These are phyloP conservation scores for Aureobasidium sp. DNA, from an alignment of 2,329 filamentous ascomycete genomes.

Conservation along the genomic window DNA sequence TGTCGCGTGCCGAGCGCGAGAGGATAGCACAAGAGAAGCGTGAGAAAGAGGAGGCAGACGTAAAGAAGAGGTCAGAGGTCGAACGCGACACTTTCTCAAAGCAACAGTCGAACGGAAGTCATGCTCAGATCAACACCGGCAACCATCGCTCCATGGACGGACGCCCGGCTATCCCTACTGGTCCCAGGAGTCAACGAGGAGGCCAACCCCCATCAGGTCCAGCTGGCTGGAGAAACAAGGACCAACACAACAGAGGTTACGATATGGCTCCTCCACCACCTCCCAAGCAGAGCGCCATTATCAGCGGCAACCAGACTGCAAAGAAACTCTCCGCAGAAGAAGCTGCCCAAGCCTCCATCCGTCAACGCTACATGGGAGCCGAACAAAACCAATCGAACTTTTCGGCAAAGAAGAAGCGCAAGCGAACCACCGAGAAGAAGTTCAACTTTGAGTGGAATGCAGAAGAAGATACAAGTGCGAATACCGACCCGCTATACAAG, in stretches of 20 bases:
- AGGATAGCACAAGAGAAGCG: slow-evolving; percentile 70
- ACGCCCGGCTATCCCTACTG: slow-evolving; percentile 52
- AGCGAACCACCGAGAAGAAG: slow-evolving; percentile 87
- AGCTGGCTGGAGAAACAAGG: slow-evolving; percentile 36
- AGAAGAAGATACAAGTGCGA: slow-evolving; percentile 82
- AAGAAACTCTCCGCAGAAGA: slow-evolving; percentile 44
- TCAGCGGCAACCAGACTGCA: slow-evolving; percentile 30
- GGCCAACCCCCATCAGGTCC: slow-evolving; percentile 21
- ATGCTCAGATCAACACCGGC: slow-evolving; percentile 12
- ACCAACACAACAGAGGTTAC: slow-evolving; percentile 36
- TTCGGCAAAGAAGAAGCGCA: slow-evolving; percentile 90
- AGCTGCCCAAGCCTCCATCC: slow-evolving; percentile 64
- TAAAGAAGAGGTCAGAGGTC: slow-evolving; percentile 45
- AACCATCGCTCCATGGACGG: slow-evolving; percentile 10
- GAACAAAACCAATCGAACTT: slow-evolving; percentile 82
- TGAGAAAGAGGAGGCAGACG: slow-evolving; percentile 60
- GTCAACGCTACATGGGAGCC: slow-evolving; percentile 83
- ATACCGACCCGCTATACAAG: slow-evolving; percentile 75
- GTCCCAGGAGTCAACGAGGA: slow-evolving; percentile 53
- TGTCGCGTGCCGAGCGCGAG: slow-evolving; percentile 76
- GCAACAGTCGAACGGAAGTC: slow-evolving; percentile 15
- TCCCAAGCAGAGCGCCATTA: slow-evolving; percentile 33
- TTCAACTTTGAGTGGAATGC: slow-evolving; percentile 99
- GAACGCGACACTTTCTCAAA: slow-evolving; percentile 18
- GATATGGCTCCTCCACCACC: slow-evolving; percentile 46